Conservation (phyloP, 2,329 filamentous ascomycete species). For the Alternaria metachromatica region DNA sequence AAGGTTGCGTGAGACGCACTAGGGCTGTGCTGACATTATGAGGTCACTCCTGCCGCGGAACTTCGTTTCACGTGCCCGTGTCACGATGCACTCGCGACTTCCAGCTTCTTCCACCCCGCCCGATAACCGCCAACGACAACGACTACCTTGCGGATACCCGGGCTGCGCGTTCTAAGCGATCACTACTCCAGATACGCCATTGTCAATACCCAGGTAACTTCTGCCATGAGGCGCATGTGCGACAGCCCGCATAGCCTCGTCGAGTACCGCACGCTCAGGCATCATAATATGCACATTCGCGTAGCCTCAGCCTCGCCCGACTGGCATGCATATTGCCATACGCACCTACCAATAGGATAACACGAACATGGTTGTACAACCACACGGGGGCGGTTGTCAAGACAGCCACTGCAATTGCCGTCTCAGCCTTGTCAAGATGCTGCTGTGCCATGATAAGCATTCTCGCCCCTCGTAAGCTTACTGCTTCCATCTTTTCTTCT, state of each 20-base stretch:
- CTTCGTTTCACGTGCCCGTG: conserved; percentile 6
- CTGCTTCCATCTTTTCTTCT: too few species aligned
- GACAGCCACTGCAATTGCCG: neutral
- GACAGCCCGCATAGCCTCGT: too few species aligned
- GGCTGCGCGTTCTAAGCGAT: too few species aligned
- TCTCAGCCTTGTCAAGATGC: too few species aligned
- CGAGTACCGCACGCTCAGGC: too few species aligned
- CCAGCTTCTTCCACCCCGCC: conserved; percentile 9
- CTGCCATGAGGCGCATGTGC: too few species aligned
- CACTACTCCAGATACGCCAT: too few species aligned
- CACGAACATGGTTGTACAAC: neutral
- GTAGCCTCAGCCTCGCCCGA: neutral
- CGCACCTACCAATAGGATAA: neutral
- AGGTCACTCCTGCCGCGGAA: conserved; percentile 9
- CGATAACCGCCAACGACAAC: neutral
- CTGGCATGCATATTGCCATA: neutral
- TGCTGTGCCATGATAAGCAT: neutral
- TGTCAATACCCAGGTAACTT: too few species aligned
- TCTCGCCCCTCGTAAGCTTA: too few species aligned
- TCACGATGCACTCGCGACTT: neutral
- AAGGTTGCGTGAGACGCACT: neutral
- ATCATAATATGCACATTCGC: too few species aligned
- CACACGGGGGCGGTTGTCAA: neutral
- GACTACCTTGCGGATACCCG: too few species aligned
- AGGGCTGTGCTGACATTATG: conserved; percentile 13